Base-by-base conservation (phyloP, 805 yeast genomes). In the Candida andamanensis region DNA sequence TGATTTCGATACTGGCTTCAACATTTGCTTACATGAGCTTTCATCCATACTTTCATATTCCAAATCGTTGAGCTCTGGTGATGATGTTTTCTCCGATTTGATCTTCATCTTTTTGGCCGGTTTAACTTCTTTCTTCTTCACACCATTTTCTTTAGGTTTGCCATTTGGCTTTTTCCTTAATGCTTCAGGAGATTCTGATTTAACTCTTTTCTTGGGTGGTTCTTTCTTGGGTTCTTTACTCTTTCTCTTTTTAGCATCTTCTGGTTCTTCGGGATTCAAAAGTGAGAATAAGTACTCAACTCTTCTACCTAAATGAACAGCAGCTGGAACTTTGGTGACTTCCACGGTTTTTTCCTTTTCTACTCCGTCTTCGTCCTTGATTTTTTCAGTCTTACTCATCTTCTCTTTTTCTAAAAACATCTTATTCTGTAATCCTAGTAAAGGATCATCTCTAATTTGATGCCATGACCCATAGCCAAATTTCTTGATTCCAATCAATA, bases 391-490 rank as follows among this genome's bases (percentile, higher is more conserved):
- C 4, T 56, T 52, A 14, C 25, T 33, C 7, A 17, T 29, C 16
- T 29, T 29, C 22, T 34, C 34, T 15, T 17, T 28, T 5, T 74
- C 80, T 46, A 92, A 67, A 49, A 77, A 92, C 44, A 92, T 62
- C 63, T 86, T 92, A 45, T 86, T 85, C 40, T 85, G 83, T 39
- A 92, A 66, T 8, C 87, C 89, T 37, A 92, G 68, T 32, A 85
- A 72, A 2, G 98, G 97, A 59, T 92, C 98, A 60, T 92, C 99
- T 51, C 98, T 71, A 28, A 92, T 89, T 50, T 84, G 89, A 3
- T 72, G 54, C 98, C 98, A 92, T 1, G 95, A 80, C 12, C 97
- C 97, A 56, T 86, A 89, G 0, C 99, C 99, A 58, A 89, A 89
- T 58, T 85, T 87, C 50, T 74, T 72, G 15, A 90, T 83, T 42